Evolutionary conservation across 257 asterid genomes (phyloP).

Genomic region (Solanum bulbocastanum): DNA sequence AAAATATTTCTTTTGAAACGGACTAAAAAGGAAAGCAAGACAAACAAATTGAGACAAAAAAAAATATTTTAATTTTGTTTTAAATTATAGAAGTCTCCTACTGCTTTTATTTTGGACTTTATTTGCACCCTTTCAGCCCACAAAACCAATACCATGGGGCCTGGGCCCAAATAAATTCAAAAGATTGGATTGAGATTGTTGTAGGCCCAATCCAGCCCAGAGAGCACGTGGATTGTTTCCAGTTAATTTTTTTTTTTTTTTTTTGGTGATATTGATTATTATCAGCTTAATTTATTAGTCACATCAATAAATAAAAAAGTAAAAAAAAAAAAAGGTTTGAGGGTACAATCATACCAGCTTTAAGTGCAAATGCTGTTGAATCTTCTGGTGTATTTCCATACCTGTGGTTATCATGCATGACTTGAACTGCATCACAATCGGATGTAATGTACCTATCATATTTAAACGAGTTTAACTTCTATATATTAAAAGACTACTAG

Average conservation of each 20-base stretch:
- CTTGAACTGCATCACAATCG: constrained; percentile 71
- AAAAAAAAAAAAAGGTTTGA: not conserved
- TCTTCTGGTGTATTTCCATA: constrained; percentile 63
- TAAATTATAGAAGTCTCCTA: not conserved
- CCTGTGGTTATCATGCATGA: constrained; percentile 39
- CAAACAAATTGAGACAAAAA: fast-evolving
- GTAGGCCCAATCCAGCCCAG: not conserved
- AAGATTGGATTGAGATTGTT: not conserved
- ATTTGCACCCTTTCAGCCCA: constrained; percentile 2
- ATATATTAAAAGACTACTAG: not conserved
- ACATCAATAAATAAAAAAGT: not conserved
- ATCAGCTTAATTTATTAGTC: not conserved
- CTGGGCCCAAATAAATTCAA: not conserved
- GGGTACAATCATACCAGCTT: constrained; percentile 41
- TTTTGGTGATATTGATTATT: not conserved
- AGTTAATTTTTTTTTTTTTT: not conserved
- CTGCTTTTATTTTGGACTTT: not conserved
- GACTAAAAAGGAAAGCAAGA: not conserved
- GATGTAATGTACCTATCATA: constrained; percentile 65
- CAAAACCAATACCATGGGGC: not conserved
- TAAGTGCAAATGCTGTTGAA: constrained; percentile 65
- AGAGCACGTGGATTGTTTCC: not conserved
- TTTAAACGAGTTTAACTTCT: not conserved
- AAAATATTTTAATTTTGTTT: too few species aligned
- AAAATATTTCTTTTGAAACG: not conserved